Conservation (phyloP, 257 asterid species). For the Ilex asprella region DNA sequence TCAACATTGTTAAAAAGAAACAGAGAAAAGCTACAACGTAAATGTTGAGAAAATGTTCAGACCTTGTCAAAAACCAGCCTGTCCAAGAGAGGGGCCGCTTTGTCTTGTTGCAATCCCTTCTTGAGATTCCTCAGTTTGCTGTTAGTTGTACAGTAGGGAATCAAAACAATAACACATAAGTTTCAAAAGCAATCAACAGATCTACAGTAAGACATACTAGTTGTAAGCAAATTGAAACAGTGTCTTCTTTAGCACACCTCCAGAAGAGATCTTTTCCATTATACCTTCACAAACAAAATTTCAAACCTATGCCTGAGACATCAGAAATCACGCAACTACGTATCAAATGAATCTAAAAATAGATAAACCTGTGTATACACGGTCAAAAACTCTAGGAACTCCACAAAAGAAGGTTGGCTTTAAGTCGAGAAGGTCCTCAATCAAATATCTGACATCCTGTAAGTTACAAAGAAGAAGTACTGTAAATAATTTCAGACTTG, state of each 20-base stretch:
- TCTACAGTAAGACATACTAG: slow-evolving; percentile 41
- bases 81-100: slow-evolving; percentile 84
- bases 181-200: not conserved
- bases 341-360: not conserved
- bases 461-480: slow-evolving; percentile 6
- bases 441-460: slow-evolving; percentile 83
- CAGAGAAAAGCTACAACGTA: not conserved
- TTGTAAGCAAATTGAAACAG: slow-evolving; percentile 67
- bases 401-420: slow-evolving; percentile 90
- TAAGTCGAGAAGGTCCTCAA: slow-evolving; percentile 74
- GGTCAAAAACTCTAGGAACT: slow-evolving; percentile 86
- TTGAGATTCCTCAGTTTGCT: slow-evolving; percentile 82
- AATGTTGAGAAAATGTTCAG: slow-evolving; percentile 4
- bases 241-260: slow-evolving; percentile 67
- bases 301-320: slow-evolving; percentile 5
- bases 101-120: slow-evolving; percentile 74
- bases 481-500: no score
- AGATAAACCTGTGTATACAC: slow-evolving; percentile 67
- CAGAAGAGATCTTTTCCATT: slow-evolving; percentile 69
- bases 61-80: slow-evolving; percentile 82
- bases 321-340: not conserved
- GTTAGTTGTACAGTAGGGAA: slow-evolving; percentile 1
- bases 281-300: slow-evolving; percentile 32
- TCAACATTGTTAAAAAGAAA: not conserved
- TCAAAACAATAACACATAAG: not conserved